Conservation (phyloP, 2,329 filamentous ascomycete species). For the Cordyceps javanica region DNA sequence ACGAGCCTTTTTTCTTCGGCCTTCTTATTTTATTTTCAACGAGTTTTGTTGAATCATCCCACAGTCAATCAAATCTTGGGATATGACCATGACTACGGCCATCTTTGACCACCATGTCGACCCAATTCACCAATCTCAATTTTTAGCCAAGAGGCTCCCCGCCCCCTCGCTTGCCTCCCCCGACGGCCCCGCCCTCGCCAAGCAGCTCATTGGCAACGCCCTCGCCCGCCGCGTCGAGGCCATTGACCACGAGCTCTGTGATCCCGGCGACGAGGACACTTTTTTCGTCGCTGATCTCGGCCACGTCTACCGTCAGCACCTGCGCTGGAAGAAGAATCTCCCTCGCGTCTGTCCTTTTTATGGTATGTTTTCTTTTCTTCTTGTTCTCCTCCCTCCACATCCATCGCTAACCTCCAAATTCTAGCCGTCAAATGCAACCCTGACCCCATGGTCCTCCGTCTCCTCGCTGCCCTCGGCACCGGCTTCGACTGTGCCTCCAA, state of each 20-base stretch:
- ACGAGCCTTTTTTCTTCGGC: constrained; percentile 39
- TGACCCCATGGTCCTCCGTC: constrained; percentile 78
- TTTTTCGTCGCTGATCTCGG: constrained; percentile 98
- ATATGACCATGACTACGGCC: constrained; percentile 62
- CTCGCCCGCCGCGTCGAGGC: constrained; percentile 77
- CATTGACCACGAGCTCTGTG: constrained; percentile 83
- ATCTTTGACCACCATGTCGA: constrained; percentile 48
- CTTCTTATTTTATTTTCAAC: constrained; percentile 15
- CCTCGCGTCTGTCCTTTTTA: constrained; percentile 93
- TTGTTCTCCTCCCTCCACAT: no score
- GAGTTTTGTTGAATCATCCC: background rate
- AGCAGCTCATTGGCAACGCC: constrained; percentile 79
- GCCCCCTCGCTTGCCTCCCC: constrained; percentile 33
- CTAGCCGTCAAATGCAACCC: constrained; percentile 98
- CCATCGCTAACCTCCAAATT: background rate
- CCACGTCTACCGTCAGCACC: constrained; percentile 96
- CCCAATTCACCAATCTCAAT: constrained; percentile 42
- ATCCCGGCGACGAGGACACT: constrained; percentile 89
- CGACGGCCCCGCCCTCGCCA: constrained; percentile 46
- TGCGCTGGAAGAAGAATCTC: constrained; percentile 95
- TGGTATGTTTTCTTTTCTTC: constrained; percentile 47
- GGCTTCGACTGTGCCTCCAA: constrained; percentile 99
- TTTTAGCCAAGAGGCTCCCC: constrained; percentile 39
- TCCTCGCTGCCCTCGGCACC: constrained; percentile 81
- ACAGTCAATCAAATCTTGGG: constrained; percentile 31